Evolutionary conservation across 305 asterid species (phyloP), one percentile per base, ranked within the genome.

Genomic region (Andrographis paniculata): DNA sequence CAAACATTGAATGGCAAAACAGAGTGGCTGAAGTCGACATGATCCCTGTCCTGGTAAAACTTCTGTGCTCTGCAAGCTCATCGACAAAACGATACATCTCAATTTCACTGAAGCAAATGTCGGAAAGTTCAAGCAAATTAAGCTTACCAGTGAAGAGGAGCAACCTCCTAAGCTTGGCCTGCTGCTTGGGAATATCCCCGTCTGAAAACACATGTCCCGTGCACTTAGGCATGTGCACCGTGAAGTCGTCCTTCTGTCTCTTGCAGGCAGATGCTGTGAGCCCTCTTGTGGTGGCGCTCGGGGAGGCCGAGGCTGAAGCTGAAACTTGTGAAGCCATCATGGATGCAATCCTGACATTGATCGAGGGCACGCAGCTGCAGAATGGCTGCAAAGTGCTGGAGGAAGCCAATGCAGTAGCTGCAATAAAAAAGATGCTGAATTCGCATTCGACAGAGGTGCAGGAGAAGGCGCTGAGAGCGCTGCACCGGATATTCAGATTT

Each of bases 281-380:
- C 13, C 73, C 75, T 37, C 76, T 72, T 0, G 65, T 61, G 55
- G 37, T 15, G 30, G 53, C 62, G 1, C 62, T 69, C 0, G 46
- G 46, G 9, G 73, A 69, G 41, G 22, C 40, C 9, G 76, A 69
- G 35, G 28, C 43, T 14, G 21, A 27, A 6, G 73, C 62, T 2
- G n/a, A n/a, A n/a, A n/a, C n/a, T n/a, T 50, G 63, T 59, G 76
- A 69, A 62, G 73, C 79, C 52, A 62, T 73, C 12, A 52, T 73
- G 61, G 79, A 69, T 12, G 69, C 71, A 43, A 56, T 73, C 30
- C 53, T 56, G 56, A 69, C 74, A 2, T 56, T 73, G 21, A 56
- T 65, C 9, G 73, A 73, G 14, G 70, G 63, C 1, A 21, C 45
- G 17, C 51, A 62, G 9, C 64, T 73, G 38, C 76, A 68, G 28